These are phyloP conservation scores for Cubamyces lactineus DNA, from an alignment of 768 basidiomycete genomes.

Conservation along the genomic window DNA sequence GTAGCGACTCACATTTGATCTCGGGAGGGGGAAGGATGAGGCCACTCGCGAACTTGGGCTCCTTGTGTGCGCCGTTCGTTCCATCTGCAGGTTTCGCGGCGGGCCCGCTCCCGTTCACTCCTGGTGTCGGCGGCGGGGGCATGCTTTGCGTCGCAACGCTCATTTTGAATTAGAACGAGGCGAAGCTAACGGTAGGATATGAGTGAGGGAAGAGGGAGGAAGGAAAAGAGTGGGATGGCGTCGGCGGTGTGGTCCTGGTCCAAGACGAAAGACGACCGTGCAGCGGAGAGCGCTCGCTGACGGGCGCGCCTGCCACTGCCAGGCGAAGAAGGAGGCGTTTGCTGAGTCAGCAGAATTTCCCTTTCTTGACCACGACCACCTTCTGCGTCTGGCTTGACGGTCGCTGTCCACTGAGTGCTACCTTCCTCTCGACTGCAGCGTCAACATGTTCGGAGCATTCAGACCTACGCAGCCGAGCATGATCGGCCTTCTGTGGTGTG, in stretches of 20 bases:
- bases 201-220: conserved; percentile 17
- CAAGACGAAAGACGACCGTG: neutral
- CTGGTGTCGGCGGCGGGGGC: conserved; percentile 32
- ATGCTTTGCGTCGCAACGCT: conserved; percentile 52
- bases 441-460: conserved; percentile 85
- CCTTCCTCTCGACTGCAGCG: conserved; percentile 12
- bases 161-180: conserved; percentile 28
- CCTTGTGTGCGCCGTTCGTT: conserved; percentile 39
- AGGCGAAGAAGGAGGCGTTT: conserved; percentile 1
- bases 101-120: conserved; percentile 47
- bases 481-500: conserved; percentile 86
- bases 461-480: conserved; percentile 64
- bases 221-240: neutral
- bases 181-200: conserved; percentile 27
- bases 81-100: conserved; percentile 45
- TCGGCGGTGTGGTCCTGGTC: too few relatives aligned
- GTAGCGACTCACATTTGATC: conserved; percentile 74
- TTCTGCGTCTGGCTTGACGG: conserved; percentile 13
- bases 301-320: conserved; percentile 7
- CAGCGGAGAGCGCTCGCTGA: conserved; percentile 9
- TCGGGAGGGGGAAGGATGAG: conserved; percentile 96
- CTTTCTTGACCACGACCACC: conserved; percentile 19
- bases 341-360: conserved; percentile 33
- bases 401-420: conserved; percentile 1
- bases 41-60: conserved; percentile 67